Evolutionary conservation across 2,329 filamentous ascomycete species (phyloP).

Genomic region (Helotiales sp.): DNA sequence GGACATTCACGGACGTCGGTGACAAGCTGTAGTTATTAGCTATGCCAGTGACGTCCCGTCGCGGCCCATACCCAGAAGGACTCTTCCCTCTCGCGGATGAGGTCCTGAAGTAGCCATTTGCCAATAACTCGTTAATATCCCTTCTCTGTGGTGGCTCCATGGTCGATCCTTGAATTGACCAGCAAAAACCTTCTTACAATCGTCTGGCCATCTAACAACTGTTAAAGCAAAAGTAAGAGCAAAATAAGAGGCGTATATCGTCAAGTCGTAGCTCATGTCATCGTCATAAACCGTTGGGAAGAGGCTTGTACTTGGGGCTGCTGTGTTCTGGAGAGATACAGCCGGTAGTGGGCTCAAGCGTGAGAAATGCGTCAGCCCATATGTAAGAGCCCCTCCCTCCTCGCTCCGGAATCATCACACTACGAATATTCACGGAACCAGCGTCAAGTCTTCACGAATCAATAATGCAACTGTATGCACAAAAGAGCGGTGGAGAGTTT

Average conservation of each 20-base stretch:
- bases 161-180: slow-evolving; percentile 14
- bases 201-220: slow-evolving; percentile 9
- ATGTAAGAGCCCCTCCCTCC: background rate
- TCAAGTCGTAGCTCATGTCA: slow-evolving; percentile 6
- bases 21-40: slow-evolving; percentile 10
- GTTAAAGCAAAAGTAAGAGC: background rate
- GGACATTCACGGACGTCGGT: slow-evolving; percentile 5
- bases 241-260: background rate
- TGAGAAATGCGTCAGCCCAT: background rate
- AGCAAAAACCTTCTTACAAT: background rate
- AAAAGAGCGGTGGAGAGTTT: slow-evolving; percentile 25
- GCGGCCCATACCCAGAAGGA: slow-evolving; percentile 35
- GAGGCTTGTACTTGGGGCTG: slow-evolving; percentile 11
- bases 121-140: slow-evolving; percentile 36
- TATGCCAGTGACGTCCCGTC: background rate
- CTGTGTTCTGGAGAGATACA: background rate
- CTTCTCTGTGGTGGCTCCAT: slow-evolving; percentile 24
- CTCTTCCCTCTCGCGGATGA: slow-evolving; percentile 39
- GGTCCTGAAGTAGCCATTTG: slow-evolving; percentile 49
- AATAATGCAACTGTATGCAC: slow-evolving; percentile 10
- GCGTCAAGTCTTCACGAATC: background rate
- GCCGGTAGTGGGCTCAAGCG: slow-evolving; percentile 3
- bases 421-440: slow-evolving; percentile 8
- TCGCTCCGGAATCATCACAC: background rate
- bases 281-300: slow-evolving; percentile 1